A percentile compares a stretch with the other conserved stretches of the same genome.
phyloP scores from a whole-genome alignment of 495 filamentous ascomycete genomes.

The Cladorrhinum samala region DNA sequence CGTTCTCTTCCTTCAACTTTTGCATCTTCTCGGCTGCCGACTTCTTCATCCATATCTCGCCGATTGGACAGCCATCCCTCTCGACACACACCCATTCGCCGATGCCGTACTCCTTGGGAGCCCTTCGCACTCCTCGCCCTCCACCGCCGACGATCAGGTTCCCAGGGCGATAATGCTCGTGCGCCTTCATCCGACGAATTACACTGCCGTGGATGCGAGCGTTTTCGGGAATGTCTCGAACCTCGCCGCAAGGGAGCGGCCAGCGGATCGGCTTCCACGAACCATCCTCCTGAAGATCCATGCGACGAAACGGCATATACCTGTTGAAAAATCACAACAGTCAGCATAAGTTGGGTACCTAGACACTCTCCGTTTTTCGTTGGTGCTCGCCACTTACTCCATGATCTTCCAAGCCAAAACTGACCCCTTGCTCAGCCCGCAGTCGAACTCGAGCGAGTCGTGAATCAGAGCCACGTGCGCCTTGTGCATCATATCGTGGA shows the following conservation, averaged over 20 bases:
- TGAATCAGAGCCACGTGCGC: constrained; percentile 62
- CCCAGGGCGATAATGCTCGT: constrained; percentile 65
- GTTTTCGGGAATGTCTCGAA: constrained; percentile 69
- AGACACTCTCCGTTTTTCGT: not conserved
- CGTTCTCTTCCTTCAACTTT: not conserved
- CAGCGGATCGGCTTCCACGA: constrained; percentile 77
- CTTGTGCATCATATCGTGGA: constrained; percentile 50
- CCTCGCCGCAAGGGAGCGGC: constrained; percentile 75
- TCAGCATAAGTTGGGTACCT: not conserved
- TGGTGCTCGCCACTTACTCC: constrained; percentile 40
- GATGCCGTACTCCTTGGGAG: constrained; percentile 56
- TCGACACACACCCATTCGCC: constrained; percentile 66
- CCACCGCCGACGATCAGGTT: constrained; percentile 79
- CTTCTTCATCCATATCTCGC: constrained; percentile 53
- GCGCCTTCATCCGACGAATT: constrained; percentile 61
- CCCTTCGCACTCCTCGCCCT: constrained; percentile 56
- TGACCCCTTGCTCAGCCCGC: constrained; percentile 51
- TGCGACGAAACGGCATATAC: constrained; percentile 74
- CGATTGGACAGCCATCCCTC: constrained; percentile 58
- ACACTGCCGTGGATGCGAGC: constrained; percentile 69
- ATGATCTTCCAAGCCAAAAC: constrained; percentile 75
- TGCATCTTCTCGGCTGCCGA: constrained; percentile 12
- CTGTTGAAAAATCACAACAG: not conserved
- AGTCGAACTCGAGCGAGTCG: constrained; percentile 64
- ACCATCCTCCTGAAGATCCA: constrained; percentile 70